Evolutionary conservation across 78 protist species (phyloP).

Genomic region (Speleostelium caveatum): DNA sequence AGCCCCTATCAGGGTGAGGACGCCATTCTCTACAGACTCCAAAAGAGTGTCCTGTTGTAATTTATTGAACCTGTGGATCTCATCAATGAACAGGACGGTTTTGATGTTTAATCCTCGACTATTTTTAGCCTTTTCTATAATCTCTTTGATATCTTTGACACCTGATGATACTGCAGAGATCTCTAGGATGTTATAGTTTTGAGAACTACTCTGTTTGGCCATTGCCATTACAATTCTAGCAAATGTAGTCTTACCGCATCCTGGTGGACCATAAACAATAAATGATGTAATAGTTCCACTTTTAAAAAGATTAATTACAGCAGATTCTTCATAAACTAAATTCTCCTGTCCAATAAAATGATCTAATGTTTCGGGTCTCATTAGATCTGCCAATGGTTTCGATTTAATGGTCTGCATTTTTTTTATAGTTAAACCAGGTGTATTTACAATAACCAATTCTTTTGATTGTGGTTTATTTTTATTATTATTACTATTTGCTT

Average conservation of each 20-base stretch:
- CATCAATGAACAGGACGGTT: slow-evolving; percentile 79
- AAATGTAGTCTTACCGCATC: slow-evolving; percentile 68
- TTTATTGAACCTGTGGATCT: slow-evolving; percentile 80
- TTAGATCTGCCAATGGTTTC: slow-evolving; percentile 79
- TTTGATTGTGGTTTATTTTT: neutral
- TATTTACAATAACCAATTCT: neutral
- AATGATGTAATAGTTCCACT: slow-evolving; percentile 20
- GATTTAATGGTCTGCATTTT: neutral
- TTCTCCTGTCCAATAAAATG: slow-evolving; percentile 74
- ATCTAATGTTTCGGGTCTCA: slow-evolving; percentile 65
- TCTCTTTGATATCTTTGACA: slow-evolving; percentile 32
- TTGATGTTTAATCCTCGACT: too few relatives aligned
- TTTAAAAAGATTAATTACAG: neutral
- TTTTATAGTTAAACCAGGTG: neutral
- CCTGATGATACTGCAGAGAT: slow-evolving; percentile 53
- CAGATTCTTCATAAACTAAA: neutral
- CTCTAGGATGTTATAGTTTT: neutral
- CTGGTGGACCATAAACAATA: slow-evolving; percentile 78
- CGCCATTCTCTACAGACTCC: slow-evolving; percentile 81
- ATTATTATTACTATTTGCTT: neutral
- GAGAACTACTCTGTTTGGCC: slow-evolving; percentile 5
- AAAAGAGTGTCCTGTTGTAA: slow-evolving; percentile 85
- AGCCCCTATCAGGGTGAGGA: slow-evolving; percentile 86
- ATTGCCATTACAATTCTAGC: slow-evolving; percentile 24
- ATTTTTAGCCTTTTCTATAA: slow-evolving; percentile 15